phyloP scores from a whole-genome alignment of 1,284 basidiomycete genomes.

The Porodaedalea pini region DNA sequence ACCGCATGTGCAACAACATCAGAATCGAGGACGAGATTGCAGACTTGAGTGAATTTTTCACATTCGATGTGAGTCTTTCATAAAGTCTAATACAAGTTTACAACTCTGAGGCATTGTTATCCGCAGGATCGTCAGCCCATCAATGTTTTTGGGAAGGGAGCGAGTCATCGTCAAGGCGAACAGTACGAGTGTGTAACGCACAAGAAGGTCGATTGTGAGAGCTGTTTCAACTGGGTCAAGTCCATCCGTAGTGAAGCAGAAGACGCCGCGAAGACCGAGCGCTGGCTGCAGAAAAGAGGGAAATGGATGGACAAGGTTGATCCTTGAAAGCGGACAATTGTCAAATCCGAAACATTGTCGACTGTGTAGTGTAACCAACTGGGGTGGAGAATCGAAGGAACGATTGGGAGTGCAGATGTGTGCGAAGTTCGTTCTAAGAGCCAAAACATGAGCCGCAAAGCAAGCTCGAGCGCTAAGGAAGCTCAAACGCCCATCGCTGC shows the following conservation, averaged over 20 bases:
- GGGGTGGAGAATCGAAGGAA: too few relatives aligned
- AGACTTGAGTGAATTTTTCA: background rate
- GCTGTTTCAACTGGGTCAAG: conserved; percentile 7
- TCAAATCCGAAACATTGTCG: background rate
- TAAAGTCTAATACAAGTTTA: background rate
- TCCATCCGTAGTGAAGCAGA: conserved; percentile 1
- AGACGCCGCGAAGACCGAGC: background rate
- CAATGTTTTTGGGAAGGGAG: background rate
- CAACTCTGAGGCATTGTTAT: background rate
- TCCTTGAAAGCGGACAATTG: background rate
- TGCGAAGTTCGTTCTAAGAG: too few relatives aligned
- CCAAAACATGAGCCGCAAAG: too few relatives aligned
- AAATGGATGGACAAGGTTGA: conserved; percentile 8
- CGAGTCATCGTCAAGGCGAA: background rate
- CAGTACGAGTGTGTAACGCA: background rate
- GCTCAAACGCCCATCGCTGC: too few relatives aligned
- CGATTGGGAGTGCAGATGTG: too few relatives aligned
- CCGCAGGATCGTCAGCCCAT: background rate
- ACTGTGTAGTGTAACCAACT: background rate
- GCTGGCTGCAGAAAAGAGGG: conserved; percentile 7
- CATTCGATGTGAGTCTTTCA: background rate
- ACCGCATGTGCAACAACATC: conserved; percentile 1
- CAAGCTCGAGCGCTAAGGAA: too few relatives aligned
- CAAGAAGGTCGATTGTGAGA: background rate
- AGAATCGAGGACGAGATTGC: conserved; percentile 1